Evolutionary conservation across 2,329 filamentous ascomycete genomes (phyloP).

Genomic region (Nemania serpens): DNA sequence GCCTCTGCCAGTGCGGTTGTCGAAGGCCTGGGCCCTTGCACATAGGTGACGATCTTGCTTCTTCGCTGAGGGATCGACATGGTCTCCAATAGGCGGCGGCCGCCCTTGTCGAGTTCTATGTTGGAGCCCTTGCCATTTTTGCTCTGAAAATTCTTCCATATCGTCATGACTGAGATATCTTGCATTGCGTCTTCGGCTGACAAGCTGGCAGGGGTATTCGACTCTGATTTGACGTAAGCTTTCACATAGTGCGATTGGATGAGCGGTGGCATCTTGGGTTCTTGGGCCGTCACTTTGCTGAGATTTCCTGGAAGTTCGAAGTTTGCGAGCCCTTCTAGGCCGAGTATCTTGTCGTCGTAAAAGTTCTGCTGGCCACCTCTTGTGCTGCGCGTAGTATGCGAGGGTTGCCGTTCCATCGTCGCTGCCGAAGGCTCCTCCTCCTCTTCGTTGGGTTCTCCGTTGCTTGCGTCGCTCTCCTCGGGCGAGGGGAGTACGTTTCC

Average conservation of each 20-base stretch:
- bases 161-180: constrained; percentile 62
- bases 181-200: constrained; percentile 57
- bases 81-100: constrained; percentile 60
- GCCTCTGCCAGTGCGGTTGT: constrained; percentile 56
- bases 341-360: constrained; percentile 61
- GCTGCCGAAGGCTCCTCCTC: constrained; percentile 56
- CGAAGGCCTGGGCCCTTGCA: constrained; percentile 51
- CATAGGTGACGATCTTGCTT: constrained; percentile 55
- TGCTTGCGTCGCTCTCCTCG: constrained; percentile 59
- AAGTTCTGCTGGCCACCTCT: constrained; percentile 60
- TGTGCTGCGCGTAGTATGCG: constrained; percentile 67
- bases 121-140: constrained; percentile 59
- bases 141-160: constrained; percentile 61
- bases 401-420: constrained; percentile 66
- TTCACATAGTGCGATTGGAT: constrained; percentile 64
- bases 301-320: constrained; percentile 64
- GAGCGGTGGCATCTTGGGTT: constrained; percentile 63
- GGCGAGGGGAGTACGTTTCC: constrained; percentile 55
- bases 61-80: constrained; percentile 55
- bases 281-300: constrained; percentile 58
- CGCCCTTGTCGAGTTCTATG: constrained; percentile 58
- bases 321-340: constrained; percentile 64
- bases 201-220: constrained; percentile 59
- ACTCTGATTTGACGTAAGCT: constrained; percentile 58
- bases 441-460: constrained; percentile 55